Percentiles rank a stretch among this genome's conserved stretches.
phyloP scores from a whole-genome alignment of 768 basidiomycete genomes.

The Epithele typhae region DNA sequence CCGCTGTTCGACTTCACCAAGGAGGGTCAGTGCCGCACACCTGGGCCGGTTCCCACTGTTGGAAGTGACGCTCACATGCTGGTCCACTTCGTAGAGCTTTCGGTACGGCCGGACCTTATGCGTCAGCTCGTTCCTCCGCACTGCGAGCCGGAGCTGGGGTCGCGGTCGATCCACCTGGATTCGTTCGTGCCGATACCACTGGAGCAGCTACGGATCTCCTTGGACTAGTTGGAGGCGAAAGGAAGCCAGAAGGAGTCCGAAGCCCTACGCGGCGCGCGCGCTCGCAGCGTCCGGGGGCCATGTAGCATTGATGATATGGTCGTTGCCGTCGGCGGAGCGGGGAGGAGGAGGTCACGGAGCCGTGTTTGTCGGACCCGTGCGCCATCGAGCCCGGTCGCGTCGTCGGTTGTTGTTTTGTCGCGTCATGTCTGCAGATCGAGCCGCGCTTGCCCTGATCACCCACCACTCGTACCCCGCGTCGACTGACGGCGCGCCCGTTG shows the following conservation, averaged over 20 bases:
- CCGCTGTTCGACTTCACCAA: conserved; percentile 92
- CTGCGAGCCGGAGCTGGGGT: conserved; percentile 85
- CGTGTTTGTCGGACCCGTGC: no score
- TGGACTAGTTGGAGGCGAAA: conserved; percentile 57
- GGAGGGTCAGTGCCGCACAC: conserved; percentile 67
- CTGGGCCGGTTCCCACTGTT: not conserved
- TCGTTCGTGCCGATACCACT: conserved; percentile 96
- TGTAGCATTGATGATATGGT: conserved; percentile 11
- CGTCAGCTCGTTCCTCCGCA: conserved; percentile 86
- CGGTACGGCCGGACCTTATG: conserved; percentile 92
- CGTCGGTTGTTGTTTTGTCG: no score
- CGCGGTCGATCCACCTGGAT: conserved; percentile 81
- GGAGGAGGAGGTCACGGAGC: no score
- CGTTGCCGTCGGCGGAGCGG: no score
- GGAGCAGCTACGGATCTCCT: conserved; percentile 89
- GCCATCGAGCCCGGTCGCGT: no score
- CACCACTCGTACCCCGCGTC: no score
- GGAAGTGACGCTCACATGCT: conserved; percentile 4
- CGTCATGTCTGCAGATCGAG: no score
- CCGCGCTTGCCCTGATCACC: no score
- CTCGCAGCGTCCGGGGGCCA: conserved; percentile 21
- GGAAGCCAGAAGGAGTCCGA: not conserved
- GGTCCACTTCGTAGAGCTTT: conserved; percentile 63
- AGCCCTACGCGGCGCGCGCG: not conserved
- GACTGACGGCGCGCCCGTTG: no score